phyloP scores from a whole-genome alignment of 495 filamentous ascomycete genomes.

The Aspergillus avenaceus region DNA sequence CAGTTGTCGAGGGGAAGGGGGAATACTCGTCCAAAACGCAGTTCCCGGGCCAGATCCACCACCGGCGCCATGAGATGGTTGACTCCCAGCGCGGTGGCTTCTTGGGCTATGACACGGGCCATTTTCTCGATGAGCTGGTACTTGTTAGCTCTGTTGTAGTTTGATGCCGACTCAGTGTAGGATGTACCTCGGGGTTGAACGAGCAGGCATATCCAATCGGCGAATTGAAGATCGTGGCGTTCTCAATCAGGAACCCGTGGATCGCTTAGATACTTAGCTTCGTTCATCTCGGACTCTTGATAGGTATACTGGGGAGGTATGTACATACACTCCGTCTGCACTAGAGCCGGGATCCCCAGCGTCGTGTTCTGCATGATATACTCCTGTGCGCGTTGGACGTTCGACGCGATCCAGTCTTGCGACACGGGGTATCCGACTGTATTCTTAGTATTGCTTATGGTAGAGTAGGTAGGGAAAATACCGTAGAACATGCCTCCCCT shows the following conservation, averaged over 20 bases:
- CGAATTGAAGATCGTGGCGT: conserved; percentile 73
- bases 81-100: conserved; percentile 58
- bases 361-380: conserved; percentile 60
- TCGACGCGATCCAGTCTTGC: conserved; percentile 57
- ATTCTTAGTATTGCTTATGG: neutral
- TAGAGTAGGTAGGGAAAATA: conserved; percentile 6
- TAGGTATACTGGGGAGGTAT: neutral
- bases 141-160: neutral
- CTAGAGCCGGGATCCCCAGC: conserved; percentile 64
- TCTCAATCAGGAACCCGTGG: conserved; percentile 64
- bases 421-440: conserved; percentile 58
- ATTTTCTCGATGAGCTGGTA: conserved; percentile 53
- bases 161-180: neutral
- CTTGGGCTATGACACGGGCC: conserved; percentile 55
- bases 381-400: conserved; percentile 58
- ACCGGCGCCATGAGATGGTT: conserved; percentile 68
- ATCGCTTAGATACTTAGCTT: conserved; percentile 35
- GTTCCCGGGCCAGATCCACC: conserved; percentile 62
- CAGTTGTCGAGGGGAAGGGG: neutral
- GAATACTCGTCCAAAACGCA: conserved; percentile 56
- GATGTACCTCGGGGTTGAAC: conserved; percentile 48
- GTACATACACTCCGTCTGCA: conserved; percentile 57
- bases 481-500: conserved; percentile 63
- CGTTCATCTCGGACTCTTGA: neutral
- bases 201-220: conserved; percentile 67